These are phyloP conservation scores for Calocera viscosa DNA, from an alignment of 768 basidiomycete genomes.

Conservation along the genomic window DNA sequence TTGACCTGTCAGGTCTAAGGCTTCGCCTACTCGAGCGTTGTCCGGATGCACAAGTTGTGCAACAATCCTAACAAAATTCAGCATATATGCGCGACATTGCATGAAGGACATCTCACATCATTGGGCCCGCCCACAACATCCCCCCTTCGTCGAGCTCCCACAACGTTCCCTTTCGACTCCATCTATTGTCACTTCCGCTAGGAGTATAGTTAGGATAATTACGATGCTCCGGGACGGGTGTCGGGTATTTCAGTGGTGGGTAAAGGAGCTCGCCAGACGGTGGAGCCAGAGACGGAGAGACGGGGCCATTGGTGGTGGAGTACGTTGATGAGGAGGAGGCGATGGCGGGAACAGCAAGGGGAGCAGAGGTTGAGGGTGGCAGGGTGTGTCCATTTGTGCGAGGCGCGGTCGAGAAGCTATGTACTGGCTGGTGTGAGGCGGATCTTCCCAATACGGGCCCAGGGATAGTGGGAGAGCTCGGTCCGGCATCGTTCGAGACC, in stretches of 20 bases:
- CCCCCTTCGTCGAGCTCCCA: slow-evolving; percentile 31
- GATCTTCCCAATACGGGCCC: neutral
- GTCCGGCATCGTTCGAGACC: neutral
- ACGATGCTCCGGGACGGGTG: slow-evolving; percentile 41
- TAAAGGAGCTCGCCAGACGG: slow-evolving; percentile 20
- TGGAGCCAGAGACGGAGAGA: neutral
- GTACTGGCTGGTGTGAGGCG: neutral
- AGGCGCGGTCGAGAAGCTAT: neutral
- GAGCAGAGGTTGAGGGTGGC: neutral
- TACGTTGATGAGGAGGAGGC: neutral
- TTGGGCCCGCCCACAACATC: slow-evolving; percentile 15
- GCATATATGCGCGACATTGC: neutral
- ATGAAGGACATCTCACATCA: slow-evolving; percentile 12
- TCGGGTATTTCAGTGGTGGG: slow-evolving; percentile 40
- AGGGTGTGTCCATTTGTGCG: neutral
- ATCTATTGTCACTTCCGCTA: slow-evolving; percentile 54
- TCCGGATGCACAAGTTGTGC: neutral
- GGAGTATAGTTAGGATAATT: slow-evolving; percentile 66
- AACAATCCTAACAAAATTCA: neutral
- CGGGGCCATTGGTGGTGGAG: neutral
- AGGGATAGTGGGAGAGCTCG: neutral
- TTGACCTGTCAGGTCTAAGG: slow-evolving; percentile 6
- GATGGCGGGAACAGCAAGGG: neutral
- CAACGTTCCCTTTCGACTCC: slow-evolving; percentile 39
- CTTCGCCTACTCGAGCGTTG: neutral